These are phyloP conservation scores for Calocybe gambosa DNA, from an alignment of 1,284 basidiomycete species.

Conservation along the genomic window DNA sequence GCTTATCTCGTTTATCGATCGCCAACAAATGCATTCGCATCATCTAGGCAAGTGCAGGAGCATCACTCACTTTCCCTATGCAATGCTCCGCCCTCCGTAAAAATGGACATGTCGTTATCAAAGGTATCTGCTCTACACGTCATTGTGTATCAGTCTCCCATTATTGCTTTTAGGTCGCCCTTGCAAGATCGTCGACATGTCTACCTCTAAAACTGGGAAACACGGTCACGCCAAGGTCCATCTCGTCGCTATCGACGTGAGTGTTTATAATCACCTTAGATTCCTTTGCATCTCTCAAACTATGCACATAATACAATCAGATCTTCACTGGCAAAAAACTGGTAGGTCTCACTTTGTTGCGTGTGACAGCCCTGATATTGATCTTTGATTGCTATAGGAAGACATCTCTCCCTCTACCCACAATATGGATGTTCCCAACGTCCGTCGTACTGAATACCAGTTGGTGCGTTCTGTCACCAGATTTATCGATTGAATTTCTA, in stretches of 20 bases:
- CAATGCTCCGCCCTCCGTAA: conserved; percentile 97
- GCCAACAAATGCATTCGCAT: conserved; percentile 11
- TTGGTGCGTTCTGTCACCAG: conserved; percentile 52
- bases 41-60: conserved; percentile 66
- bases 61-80: conserved; percentile 88
- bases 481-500: conserved; percentile 9
- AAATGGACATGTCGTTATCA: conserved; percentile 97
- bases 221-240: conserved; percentile 99
- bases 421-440: conserved; percentile 99
- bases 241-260: conserved; percentile 92
- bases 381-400: conserved; percentile 52
- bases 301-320: conserved; percentile 31
- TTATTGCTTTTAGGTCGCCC: conserved; percentile 64
- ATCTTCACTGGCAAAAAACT: conserved; percentile 96
- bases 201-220: conserved; percentile 99
- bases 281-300: no score
- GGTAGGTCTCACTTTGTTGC: conserved; percentile 32
- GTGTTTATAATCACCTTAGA: conserved; percentile 25
- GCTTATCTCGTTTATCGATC: conserved; percentile 15
- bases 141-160: not conserved
- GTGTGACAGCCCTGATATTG: not conserved
- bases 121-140: conserved; percentile 42
- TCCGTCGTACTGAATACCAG: conserved; percentile 86
- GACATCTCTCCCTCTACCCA: conserved; percentile 98
- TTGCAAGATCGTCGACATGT: conserved; percentile 99